Evolutionary conservation across 805 yeast genomes (phyloP).

Genomic region (Candida stauntonica): DNA sequence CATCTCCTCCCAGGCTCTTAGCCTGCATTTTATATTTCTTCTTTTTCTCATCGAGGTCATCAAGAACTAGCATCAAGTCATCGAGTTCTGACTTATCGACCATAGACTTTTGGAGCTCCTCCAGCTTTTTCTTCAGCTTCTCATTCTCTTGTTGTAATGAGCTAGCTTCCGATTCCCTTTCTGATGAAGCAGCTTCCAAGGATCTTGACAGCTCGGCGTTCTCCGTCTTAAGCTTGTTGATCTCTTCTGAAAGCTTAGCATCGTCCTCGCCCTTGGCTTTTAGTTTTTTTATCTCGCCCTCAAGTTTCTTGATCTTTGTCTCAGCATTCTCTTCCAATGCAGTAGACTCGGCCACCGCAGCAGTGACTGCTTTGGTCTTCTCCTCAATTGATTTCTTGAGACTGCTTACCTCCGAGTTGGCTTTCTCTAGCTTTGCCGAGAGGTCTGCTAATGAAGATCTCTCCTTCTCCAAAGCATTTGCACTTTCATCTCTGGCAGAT

Average conservation of each 20-base stretch:
- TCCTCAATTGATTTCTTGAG: not conserved
- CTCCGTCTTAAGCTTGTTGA: slow-evolving; percentile 3
- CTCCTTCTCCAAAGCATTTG: too few species aligned
- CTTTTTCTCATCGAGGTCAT: slow-evolving; percentile 71
- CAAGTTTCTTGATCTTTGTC: not conserved
- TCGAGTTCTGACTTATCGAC: slow-evolving; percentile 58
- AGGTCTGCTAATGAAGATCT: too few species aligned
- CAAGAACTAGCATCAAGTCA: slow-evolving; percentile 69
- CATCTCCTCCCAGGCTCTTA: slow-evolving; percentile 49
- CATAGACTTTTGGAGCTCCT: slow-evolving; percentile 12
- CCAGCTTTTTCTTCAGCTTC: slow-evolving; percentile 20
- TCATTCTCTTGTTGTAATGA: slow-evolving; percentile 10
- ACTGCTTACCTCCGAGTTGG: too few species aligned
- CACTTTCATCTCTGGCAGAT: too few species aligned
- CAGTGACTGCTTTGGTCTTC: not conserved
- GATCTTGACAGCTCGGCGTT: not conserved
- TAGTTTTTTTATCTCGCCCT: not conserved
- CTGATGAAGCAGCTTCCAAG: not conserved
- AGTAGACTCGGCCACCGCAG: not conserved
- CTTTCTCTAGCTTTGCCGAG: too few species aligned
- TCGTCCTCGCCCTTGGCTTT: not conserved
- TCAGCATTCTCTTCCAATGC: too few species aligned
- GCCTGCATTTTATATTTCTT: slow-evolving; percentile 51
- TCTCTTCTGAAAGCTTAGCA: slow-evolving; percentile 10
- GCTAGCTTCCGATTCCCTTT: not conserved